Conservation (phyloP, 805 yeast genomes). For the Myxozyma neglecta region DNA sequence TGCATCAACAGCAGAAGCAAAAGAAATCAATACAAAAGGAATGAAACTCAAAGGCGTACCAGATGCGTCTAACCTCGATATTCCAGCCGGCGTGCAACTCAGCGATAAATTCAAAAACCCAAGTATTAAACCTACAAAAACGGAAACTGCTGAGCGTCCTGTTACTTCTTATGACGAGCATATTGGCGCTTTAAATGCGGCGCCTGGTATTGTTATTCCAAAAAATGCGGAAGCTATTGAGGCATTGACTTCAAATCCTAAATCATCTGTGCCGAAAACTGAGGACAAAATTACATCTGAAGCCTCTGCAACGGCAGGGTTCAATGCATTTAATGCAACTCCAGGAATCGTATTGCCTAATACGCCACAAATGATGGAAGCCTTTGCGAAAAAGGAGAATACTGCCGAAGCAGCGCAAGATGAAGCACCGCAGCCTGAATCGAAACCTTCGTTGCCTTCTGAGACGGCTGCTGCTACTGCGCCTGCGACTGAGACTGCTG, state of each 20-base stretch:
- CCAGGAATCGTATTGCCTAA: constrained; percentile 12
- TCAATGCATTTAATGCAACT: constrained; percentile 8
- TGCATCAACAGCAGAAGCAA: background rate
- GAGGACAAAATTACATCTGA: background rate
- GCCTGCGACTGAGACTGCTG: background rate
- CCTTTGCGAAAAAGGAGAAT: background rate
- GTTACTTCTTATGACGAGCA: constrained; percentile 11
- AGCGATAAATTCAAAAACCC: background rate
- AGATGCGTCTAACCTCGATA: background rate
- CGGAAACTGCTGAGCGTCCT: background rate
- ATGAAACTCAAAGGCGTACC: background rate
- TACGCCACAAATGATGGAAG: constrained; percentile 6
- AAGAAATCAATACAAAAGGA: background rate
- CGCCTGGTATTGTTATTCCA: constrained; percentile 74
- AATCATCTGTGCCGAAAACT: background rate
- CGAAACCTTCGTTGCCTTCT: background rate
- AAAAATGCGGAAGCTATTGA: constrained; percentile 59
- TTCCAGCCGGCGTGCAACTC: background rate
- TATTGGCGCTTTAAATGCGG: constrained; percentile 21
- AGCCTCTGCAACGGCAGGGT: background rate
- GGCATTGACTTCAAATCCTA: constrained; percentile 53
- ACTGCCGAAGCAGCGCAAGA: background rate
- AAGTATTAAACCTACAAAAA: constrained; percentile 1
- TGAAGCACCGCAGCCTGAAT: background rate
- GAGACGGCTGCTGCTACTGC: constrained; percentile 6